Conservation (phyloP, 2,329 filamentous ascomycete genomes). For the Lizonia empirigonia region DNA sequence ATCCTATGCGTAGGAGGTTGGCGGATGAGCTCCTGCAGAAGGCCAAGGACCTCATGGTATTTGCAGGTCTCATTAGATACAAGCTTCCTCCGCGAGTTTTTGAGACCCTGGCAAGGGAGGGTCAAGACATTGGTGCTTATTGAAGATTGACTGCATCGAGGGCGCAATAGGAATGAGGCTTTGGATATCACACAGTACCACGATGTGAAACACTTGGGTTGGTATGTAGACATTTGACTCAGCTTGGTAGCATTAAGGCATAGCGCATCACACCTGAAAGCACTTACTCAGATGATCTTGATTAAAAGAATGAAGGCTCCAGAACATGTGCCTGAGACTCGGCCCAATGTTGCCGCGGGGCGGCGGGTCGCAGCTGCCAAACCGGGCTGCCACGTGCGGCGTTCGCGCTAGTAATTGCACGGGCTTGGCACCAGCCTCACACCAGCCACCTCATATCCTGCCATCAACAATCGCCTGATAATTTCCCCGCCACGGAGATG, state of each 20-base stretch:
- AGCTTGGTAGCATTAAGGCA: not conserved
- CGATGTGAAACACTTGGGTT: not conserved
- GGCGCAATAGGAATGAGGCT: conserved; percentile 5
- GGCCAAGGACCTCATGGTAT: conserved; percentile 89
- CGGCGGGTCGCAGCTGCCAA: not conserved
- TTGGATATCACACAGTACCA: conserved; percentile 1
- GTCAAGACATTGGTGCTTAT: conserved; percentile 49
- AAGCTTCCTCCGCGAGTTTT: conserved; percentile 85
- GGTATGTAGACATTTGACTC: conserved; percentile 7
- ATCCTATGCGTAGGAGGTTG: conserved; percentile 58
- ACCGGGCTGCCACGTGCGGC: conserved; percentile 1
- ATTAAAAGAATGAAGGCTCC: not conserved
- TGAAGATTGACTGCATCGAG: conserved; percentile 12
- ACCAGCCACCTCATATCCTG: conserved; percentile 11
- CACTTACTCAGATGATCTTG: not conserved
- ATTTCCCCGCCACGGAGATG: conserved; percentile 16
- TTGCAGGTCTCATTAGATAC: conserved; percentile 90
- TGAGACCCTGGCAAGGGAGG: conserved; percentile 83
- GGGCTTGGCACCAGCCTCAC: not conserved
- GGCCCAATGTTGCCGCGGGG: not conserved
- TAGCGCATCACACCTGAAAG: not conserved
- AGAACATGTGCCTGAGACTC: not conserved
- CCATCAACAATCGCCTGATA: conserved; percentile 2
- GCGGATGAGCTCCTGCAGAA: conserved; percentile 76
- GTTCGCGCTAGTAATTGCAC: not conserved